Base-by-base conservation (phyloP, 441 rosid genomes). In the Gossypium schwendimanii region DNA sequence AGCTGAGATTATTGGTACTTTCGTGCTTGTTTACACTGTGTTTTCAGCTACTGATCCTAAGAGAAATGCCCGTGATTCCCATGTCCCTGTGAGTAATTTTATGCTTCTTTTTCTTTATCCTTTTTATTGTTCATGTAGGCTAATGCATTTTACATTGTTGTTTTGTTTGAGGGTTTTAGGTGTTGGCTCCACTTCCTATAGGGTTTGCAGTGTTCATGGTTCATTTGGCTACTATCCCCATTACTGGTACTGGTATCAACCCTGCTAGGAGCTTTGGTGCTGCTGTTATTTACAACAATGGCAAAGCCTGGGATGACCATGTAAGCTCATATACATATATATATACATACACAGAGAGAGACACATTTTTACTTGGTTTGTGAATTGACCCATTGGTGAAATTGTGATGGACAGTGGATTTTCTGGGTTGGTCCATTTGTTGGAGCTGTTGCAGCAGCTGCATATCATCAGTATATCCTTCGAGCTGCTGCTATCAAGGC, bases 11-110 rank as follows among this genome's bases (percentile, higher is more conserved):
- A 31, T 31, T 31, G 33, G 33, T 31, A 31, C 33, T 31, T 31
- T 31, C 33, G 6, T 31, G 33, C 33, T 31, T 31, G 33, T 31
- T 31, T 31, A 31, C 33, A 31, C 33, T 31, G 33, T 31, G 33
- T 31, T 31, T 57, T 70, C 97, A 6, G 95, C 97, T 28, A 89
- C 95, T 61, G 94, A 91, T 81, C 97, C 97, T 14, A 91, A 91
- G 82, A 85, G 97, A 45, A 88, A 78, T 64, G 94, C 97, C 0
- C 91, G 95, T 60, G 97, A 91, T 84, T 91, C 94, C 20, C 95
- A 91, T 59, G 80, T 89, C 47, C 95, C 95, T 59, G 95, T 91
- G 21, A 9, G 62, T 31, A 24, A 53, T 31, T 31, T 31, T 31
- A 31, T 31, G 33, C 6, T 31, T 31, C 33, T 4, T 31, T 0